Base-by-base conservation (phyloP, 306 rosid species). In the Medicago ruthenica region DNA sequence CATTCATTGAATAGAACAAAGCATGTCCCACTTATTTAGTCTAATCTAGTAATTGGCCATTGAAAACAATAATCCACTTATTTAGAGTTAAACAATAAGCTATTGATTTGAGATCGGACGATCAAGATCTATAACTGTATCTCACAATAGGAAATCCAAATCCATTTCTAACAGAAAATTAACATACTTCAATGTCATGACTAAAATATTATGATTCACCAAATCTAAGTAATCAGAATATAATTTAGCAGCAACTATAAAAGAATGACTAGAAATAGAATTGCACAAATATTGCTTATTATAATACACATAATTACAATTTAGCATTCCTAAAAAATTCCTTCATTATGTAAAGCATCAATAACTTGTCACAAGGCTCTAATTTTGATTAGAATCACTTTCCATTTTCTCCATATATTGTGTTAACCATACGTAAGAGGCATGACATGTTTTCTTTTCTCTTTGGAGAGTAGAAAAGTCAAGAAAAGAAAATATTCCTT, bases 401-500 rank as follows among this genome's bases (percentile, higher is more conserved):
- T 76, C 78, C 78, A 84, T 76, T 84, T 78, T 79, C 61, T 54
- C 83, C 78, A 65, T 82, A 78, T 71, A 60, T 69, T 67, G 73
- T 73, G 84, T 58, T 45, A 55, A 66, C 81, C 76, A 74, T 76
- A 41, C 73, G 74, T 59, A 84, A 81, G 65, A 81, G 69, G 81
- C 86, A 77, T 39, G 76, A 68, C 86, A 85, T 77, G 37, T 22
- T 58, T 55, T 55, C 17, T 55, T 71, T 81, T 82, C 80, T 73
- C 84, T 75, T 64, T n/a, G 69, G 64, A 61, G 68, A 39, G 47
- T 34, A 76, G 80, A 67, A 85, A 81, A 64, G 27, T 83, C 77
- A 80, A 67, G 80, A 84, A 81, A 88, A 83, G 54, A 78, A 82
- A 82, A 86, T 85, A 91, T 90, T 88, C 94, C 76, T 12, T 73